Evolutionary conservation across 495 filamentous ascomycete genomes (phyloP).

Genomic region (Hypoxylon cercidicola): DNA sequence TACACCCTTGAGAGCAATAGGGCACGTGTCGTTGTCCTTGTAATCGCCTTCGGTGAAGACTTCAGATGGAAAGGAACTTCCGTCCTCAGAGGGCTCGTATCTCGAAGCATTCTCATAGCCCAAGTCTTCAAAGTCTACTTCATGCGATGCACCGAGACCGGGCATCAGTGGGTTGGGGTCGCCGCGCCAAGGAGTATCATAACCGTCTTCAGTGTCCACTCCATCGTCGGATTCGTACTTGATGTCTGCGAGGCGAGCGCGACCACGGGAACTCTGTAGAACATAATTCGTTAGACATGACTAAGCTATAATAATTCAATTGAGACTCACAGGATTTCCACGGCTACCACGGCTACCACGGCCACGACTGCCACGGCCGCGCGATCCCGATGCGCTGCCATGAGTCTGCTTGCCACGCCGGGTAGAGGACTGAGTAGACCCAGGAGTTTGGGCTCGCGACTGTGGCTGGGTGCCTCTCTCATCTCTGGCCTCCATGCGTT

Average conservation of each 20-base stretch:
- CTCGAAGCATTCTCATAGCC: conserved; percentile 31
- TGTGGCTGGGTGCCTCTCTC: conserved; percentile 57
- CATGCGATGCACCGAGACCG: conserved; percentile 4
- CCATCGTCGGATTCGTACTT: conserved; percentile 49
- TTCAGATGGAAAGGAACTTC: conserved; percentile 48
- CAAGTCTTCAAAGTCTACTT: conserved; percentile 15
- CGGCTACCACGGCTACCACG: conserved; percentile 19
- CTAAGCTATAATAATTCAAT: neutral
- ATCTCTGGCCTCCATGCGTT: conserved; percentile 77
- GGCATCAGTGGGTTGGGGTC: conserved; percentile 26
- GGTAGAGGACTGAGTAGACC: neutral
- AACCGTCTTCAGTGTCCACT: conserved; percentile 24
- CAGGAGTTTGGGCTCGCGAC: conserved; percentile 21
- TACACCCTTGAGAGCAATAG: conserved; percentile 75
- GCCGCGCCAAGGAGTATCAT: conserved; percentile 31
- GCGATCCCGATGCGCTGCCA: too few relatives aligned
- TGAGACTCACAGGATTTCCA: conserved; percentile 31
- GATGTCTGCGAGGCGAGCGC: conserved; percentile 19
- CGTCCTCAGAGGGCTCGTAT: conserved; percentile 47
- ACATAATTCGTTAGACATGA: conserved; percentile 15
- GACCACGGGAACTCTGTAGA: conserved; percentile 12
- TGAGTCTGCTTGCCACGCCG: conserved; percentile 15
- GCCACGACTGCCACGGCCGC: conserved; percentile 27
- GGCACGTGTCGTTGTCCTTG: conserved; percentile 50
- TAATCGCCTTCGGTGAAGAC: conserved; percentile 41